Evolutionary conservation across 2,329 filamentous ascomycete species (phyloP).

Genomic region (Phialemonium atrogriseum): DNA sequence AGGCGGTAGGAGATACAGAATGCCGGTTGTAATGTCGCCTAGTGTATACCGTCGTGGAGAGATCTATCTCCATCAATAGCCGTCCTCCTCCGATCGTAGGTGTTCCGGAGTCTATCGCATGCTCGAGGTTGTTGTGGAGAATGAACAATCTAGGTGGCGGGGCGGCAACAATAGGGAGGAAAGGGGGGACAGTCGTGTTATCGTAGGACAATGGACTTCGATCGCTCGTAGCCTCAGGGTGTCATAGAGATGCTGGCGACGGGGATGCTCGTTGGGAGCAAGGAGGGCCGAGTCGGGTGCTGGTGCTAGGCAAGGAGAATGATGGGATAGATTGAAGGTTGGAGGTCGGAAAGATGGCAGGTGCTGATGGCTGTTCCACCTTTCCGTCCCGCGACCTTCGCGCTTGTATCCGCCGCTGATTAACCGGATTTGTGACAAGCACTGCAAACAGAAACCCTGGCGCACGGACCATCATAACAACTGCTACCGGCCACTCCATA

Average conservation of each 20-base stretch:
- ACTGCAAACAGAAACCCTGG: neutral
- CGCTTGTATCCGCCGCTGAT: neutral
- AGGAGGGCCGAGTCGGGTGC: too few relatives aligned
- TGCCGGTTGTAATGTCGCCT: neutral
- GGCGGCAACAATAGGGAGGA: neutral
- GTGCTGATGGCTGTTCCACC: neutral
- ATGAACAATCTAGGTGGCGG: constrained; percentile 2
- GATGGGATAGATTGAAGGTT: constrained; percentile 3
- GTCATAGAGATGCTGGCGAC: constrained; percentile 1
- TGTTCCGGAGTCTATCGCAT: constrained; percentile 1
- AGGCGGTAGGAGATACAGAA: neutral
- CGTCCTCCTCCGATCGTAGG: constrained; percentile 1
- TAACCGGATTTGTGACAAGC: neutral
- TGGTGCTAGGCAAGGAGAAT: too few relatives aligned
- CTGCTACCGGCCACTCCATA: too few relatives aligned
- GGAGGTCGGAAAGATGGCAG: neutral
- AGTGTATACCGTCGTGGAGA: neutral
- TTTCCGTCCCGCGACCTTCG: neutral
- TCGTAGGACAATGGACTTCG: neutral
- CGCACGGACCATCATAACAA: constrained; percentile 2
- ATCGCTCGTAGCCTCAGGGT: neutral
- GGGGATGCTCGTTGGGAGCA: neutral
- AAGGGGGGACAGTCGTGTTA: neutral
- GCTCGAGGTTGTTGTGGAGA: neutral
- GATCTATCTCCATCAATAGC: neutral